A percentile compares a stretch with the other conserved stretches of the same genome.
Evolutionary conservation across 75 land plant species (phyloP).

Genomic region (Pinus tabuliformis): DNA sequence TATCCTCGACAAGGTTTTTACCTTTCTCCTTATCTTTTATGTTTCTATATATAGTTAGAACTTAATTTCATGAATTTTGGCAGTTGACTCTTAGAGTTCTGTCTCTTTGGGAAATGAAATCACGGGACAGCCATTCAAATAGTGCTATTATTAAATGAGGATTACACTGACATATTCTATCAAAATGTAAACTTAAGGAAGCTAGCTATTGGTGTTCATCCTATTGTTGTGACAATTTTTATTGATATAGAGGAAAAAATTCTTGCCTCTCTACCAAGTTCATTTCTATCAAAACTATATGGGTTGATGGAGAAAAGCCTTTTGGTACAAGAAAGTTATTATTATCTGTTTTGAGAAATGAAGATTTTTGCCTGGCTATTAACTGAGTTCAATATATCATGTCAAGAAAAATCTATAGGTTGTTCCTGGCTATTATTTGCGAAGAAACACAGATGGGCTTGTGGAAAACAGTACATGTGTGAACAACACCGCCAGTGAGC

Average conservation of each 20-base stretch:
- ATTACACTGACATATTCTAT: not conserved
- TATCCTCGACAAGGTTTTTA: conserved; percentile 90
- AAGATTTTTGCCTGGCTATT: not conserved
- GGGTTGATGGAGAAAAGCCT: not conserved
- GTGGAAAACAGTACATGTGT: conserved; percentile 87
- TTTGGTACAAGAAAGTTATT: no score
- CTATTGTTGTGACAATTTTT: not conserved
- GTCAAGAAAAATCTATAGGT: conserved; percentile 41
- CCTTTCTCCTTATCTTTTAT: not conserved
- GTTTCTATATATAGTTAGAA: not conserved
- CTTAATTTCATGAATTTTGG: not conserved
- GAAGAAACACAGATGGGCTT: conserved; percentile 71
- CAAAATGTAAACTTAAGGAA: not conserved
- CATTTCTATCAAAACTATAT: not conserved
- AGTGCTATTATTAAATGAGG: not conserved
- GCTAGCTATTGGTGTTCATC: not conserved
- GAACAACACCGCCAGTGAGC: conserved; percentile 96
- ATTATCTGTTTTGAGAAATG: not conserved
- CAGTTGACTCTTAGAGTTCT: not conserved
- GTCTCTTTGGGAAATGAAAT: not conserved
- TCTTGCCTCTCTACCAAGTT: not conserved
- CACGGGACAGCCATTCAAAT: no score
- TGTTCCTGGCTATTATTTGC: conserved; percentile 91
- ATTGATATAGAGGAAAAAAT: no score
- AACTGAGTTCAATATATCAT: not conserved